Base-by-base conservation (phyloP, 345 rosid species). In the Hypericum androsaemum region DNA sequence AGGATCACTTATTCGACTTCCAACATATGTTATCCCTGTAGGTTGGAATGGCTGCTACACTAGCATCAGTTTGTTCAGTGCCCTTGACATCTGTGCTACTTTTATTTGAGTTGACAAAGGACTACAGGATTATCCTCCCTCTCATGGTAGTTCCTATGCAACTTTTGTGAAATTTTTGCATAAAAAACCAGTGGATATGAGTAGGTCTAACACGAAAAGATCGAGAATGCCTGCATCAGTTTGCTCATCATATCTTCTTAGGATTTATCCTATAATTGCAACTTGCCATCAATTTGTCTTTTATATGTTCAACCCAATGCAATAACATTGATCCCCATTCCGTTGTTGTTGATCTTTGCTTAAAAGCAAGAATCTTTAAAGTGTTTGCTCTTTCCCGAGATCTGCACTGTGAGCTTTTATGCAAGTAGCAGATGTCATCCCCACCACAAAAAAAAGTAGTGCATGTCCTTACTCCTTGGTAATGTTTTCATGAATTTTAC, bases 21-120 rank as follows among this genome's bases (percentile, higher is more conserved):
- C 32, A 22, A 22, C 32, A 22, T 22, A 22, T 22, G 4, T 22
- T 22, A 4, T 50, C 55, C 43, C 52, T 79, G 65, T 74, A 88
- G 98, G 96, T 92, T 60, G 96, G 98, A 66, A 92, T 92, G 96
- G 98, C 98, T 64, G 96, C 98, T 43, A 81, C 98, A 15, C 68
- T 92, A 52, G 98, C 96, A 67, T 92, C 96, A 64, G 89, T 88
- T 64, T 92, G 98, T 75, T 92, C 98, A 7, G 96, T 92, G 22
- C 98, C 98, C 8, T 74, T 92, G 83, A 92, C 98, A 52, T 92
- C 98, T 38, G 94, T 88, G 52, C 71, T 92, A 57, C 84, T 90
- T 50, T 64, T 90, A 62, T 87, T 90, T 50, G 98, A 90, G 81
- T 83, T 90, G 74, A 90, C 98, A 13, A 84, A 80, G 72, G 96